Base-by-base conservation (phyloP, 768 basidiomycete genomes). In the Paxillus rubicundulus region DNA sequence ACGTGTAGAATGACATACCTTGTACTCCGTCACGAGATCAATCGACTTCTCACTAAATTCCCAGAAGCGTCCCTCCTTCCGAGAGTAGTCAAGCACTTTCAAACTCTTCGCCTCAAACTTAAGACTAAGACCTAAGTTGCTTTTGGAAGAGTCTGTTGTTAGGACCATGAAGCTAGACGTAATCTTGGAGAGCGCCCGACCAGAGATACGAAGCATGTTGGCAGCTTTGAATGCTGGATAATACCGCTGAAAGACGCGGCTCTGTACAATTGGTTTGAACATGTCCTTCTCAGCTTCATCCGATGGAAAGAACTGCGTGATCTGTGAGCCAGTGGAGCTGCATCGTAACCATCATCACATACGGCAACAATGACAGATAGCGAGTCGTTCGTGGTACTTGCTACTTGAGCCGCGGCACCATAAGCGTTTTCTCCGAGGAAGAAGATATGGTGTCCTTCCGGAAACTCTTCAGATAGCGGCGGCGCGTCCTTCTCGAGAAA, bases 381-480 rank as follows among this genome's bases (percentile, higher is more conserved):
- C 1, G 82, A 75, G 2, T 79, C 77, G 4, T 88, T 81, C 0
- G 80, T 80, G 0, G 92, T 90, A 1, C 72, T 79, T 36, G 83
- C 79, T 10, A 99, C 92, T 61, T 94, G 89, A 0, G 94, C 94
- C 13, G 96, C 92, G 3, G 90, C 86, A n/a, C 97, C 97, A 64
- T 96, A 99, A 0, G 90, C 92, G 65, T 92, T 86, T 63, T 91
- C 87, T 14, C 96, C 95, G 8, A 98, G 78, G 83, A 98, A 98
- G 73, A 99, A 97, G 27, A 98, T 89, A 65, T 87, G 91, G 67
- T 84, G 88, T 1, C 89, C 91, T 0, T 82, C 84, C 0, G 95
- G 94, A 72, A 92, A 98, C 65, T 98, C 97, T 48, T 92, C 86
- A 0, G 84, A 77, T 28, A 98, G 71, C 0, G 91, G 85, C 1